Percentiles rank a stretch among this genome's conserved stretches.
Evolutionary conservation across 805 yeast species (phyloP).

Genomic region (Starmerella powellii): DNA sequence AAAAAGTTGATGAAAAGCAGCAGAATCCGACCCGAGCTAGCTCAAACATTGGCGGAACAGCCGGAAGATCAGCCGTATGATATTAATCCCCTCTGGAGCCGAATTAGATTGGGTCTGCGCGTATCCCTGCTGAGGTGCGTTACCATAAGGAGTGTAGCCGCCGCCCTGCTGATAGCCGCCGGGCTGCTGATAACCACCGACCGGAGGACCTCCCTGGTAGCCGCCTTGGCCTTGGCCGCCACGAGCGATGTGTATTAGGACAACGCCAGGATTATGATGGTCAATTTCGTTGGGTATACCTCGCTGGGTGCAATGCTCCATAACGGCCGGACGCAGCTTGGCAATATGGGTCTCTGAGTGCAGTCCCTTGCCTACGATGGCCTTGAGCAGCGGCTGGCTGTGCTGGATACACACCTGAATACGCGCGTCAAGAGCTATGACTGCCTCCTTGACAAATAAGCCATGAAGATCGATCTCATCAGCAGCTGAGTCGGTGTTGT

Average conservation of each 20-base stretch:
- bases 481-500: constrained; percentile 71
- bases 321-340: constrained; percentile 81
- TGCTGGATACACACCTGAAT: constrained; percentile 37
- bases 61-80: constrained; percentile 21
- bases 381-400: constrained; percentile 31
- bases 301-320: constrained; percentile 57
- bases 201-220: too few species aligned
- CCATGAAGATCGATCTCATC: constrained; percentile 94
- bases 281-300: constrained; percentile 52
- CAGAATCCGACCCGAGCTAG: neutral
- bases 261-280: constrained; percentile 65
- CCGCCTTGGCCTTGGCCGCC: too few species aligned
- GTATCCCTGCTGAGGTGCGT: constrained; percentile 15
- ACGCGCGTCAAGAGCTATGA: constrained; percentile 59
- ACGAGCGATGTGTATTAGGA: constrained; percentile 51
- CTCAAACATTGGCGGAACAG: constrained; percentile 14
- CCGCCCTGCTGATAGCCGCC: neutral
- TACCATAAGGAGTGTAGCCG: neutral
- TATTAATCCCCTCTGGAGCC: constrained; percentile 7
- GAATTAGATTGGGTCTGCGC: constrained; percentile 13
- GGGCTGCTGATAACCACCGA: constrained; percentile 2
- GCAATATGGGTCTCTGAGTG: constrained; percentile 77
- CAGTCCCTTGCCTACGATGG: constrained; percentile 86
- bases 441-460: constrained; percentile 76
- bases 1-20: too few species aligned